A percentile compares a stretch with the other conserved stretches of the same genome.
Evolutionary conservation across 2,329 filamentous ascomycete species (phyloP).

Genomic region (Proliferodiscus dingleyae): DNA sequence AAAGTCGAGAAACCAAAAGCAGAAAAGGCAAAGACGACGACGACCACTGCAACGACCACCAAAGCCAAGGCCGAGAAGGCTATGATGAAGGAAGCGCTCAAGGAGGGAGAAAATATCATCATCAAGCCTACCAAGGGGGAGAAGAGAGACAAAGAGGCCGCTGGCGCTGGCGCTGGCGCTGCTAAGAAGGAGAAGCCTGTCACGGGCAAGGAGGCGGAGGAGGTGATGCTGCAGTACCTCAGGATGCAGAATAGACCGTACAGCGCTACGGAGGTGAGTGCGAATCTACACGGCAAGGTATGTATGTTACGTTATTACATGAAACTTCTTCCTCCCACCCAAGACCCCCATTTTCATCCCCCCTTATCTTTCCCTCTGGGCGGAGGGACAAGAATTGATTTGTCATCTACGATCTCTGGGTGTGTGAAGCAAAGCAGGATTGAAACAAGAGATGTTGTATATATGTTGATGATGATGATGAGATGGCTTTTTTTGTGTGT

Average conservation of each 20-base stretch:
- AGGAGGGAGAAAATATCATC: neutral
- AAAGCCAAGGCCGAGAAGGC: conserved; percentile 9
- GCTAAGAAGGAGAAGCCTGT: conserved; percentile 23
- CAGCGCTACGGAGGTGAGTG: conserved; percentile 49
- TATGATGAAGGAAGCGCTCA: conserved; percentile 5
- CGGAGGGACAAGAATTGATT: too few relatives aligned
- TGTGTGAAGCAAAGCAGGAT: too few relatives aligned
- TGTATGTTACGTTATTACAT: too few relatives aligned
- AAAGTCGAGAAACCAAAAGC: conserved; percentile 18
- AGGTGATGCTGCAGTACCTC: conserved; percentile 34
- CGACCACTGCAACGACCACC: neutral
- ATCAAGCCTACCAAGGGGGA: too few relatives aligned
- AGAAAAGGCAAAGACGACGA: too few relatives aligned
- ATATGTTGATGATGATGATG: conserved; percentile 6
- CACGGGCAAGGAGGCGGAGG: conserved; percentile 30
- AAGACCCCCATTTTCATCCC: neutral
- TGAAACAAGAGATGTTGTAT: too few relatives aligned
- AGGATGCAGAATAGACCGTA: conserved; percentile 36
- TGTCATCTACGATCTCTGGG: too few relatives aligned
- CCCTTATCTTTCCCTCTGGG: neutral
- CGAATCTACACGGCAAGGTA: conserved; percentile 56
- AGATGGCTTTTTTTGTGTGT: too few relatives aligned
- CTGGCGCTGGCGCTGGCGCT: neutral
- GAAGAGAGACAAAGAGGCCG: conserved; percentile 12
- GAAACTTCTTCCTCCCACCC: too few relatives aligned